Base-by-base conservation (phyloP, 192 early-diverging fungal genomes). In the Entomortierella chlamydospora region DNA sequence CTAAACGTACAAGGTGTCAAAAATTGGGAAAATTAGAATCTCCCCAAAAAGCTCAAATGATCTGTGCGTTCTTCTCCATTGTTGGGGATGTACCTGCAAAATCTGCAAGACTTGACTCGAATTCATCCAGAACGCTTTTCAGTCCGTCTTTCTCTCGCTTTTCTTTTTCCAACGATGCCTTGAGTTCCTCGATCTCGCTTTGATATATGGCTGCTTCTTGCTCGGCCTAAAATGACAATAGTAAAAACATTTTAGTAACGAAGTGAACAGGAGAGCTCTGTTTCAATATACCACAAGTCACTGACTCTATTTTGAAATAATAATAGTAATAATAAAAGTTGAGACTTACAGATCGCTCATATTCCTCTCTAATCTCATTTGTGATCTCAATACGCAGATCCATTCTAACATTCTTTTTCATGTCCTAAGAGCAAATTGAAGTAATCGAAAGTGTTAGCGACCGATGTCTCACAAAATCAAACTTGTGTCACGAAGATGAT, bases 391-490 rank as follows among this genome's bases (percentile, higher is more conserved):
- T 79, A 42, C 76, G 76, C 43, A 79, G 25, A 39, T 79, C 76
- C 76, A 79, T 79, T 4, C 76, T 34, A 18, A 61, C 76, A 56
- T 79, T 79, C 63, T 61, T 79, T 79, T 79, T 79, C 76, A 79
- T 79, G 31, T 79, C 76, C 76, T 79, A 54, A 4, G n/a, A n/a
- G n/a, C n/a, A n/a, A n/a, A n/a, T n/a, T n/a, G n/a, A n/a, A n/a
- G n/a, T n/a, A n/a, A n/a, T n/a, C n/a, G n/a, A n/a, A n/a, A n/a
- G n/a, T n/a, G n/a, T n/a, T n/a, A n/a, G n/a, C n/a, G n/a, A n/a
- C n/a, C n/a, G n/a, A n/a, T n/a, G n/a, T n/a, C n/a, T n/a, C n/a
- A n/a, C n/a, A n/a, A n/a, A n/a, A n/a, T n/a, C n/a, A n/a, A n/a
- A n/a, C n/a, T n/a, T n/a, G n/a, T n/a, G n/a, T n/a, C n/a, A n/a